These are phyloP conservation scores for Taiozyma sp. DNA, from an alignment of 1,139 yeast genomes.

Conservation along the genomic window DNA sequence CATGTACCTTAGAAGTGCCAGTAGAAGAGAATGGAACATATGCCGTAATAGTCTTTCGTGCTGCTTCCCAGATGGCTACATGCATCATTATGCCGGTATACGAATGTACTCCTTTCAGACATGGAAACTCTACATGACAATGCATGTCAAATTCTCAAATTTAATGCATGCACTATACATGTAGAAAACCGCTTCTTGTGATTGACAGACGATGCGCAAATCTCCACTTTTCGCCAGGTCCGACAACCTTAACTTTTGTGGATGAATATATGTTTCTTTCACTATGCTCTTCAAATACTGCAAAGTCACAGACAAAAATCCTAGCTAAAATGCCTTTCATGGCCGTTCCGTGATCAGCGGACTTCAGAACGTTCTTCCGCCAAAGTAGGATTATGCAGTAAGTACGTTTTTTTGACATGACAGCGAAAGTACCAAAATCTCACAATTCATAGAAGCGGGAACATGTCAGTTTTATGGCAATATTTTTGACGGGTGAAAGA, in stretches of 20 bases:
- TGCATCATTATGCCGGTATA: neutral
- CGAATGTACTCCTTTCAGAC: neutral
- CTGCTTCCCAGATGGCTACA: neutral
- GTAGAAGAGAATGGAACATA: neutral
- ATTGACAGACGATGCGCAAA: neutral
- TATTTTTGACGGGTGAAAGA: no score
- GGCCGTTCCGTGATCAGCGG: no score
- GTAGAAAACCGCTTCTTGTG: neutral
- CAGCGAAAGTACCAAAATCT: neutral
- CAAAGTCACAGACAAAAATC: neutral
- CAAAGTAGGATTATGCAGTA: neutral
- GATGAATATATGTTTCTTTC: neutral
- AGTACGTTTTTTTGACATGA: neutral
- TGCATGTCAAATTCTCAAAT: neutral
- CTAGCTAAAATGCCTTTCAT: no score
- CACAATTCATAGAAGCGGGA: neutral
- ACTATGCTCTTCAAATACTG: neutral
- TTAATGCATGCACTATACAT: neutral
- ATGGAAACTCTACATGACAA: neutral
- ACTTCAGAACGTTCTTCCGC: neutral
- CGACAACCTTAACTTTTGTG: neutral
- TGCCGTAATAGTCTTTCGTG: no score
- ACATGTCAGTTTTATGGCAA: neutral
- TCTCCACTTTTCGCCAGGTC: neutral
- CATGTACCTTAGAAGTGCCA: no score